Percentiles rank a stretch among this genome's conserved stretches.
phyloP scores from a whole-genome alignment of 306 rosid species.

The Biancaea sappan region DNA sequence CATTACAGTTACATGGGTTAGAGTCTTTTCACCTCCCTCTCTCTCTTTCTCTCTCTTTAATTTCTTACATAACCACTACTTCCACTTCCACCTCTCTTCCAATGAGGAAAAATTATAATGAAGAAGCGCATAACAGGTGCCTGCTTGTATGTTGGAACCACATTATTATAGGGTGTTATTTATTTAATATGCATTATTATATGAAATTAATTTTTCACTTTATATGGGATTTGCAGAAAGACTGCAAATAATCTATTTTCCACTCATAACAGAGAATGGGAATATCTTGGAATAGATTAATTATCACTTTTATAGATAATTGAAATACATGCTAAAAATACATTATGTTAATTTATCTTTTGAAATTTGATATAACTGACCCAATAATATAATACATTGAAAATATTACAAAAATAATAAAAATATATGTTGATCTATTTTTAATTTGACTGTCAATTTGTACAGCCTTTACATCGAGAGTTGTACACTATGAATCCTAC shows the following conservation, averaged over 20 bases:
- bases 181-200: not conserved
- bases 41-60: not conserved
- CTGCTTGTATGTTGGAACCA: not conserved
- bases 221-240: not conserved
- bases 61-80: not conserved
- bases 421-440: too few species aligned
- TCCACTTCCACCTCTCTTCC: not conserved
- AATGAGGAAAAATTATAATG: not conserved
- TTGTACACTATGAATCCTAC: slow-evolving; percentile 65
- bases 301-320: not conserved
- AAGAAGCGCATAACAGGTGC: not conserved
- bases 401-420: too few species aligned
- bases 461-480: slow-evolving; percentile 73
- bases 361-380: not conserved
- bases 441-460: slow-evolving; percentile 8
- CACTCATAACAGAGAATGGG: not conserved
- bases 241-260: not conserved
- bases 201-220: not conserved
- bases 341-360: not conserved
- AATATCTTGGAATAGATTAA: not conserved
- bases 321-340: not conserved
- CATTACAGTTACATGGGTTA: not conserved
- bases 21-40: not conserved
- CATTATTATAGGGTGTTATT: not conserved
- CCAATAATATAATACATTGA: not conserved